Conservation (phyloP, 371 early-diverging fungal species). For the Circinella minor region DNA sequence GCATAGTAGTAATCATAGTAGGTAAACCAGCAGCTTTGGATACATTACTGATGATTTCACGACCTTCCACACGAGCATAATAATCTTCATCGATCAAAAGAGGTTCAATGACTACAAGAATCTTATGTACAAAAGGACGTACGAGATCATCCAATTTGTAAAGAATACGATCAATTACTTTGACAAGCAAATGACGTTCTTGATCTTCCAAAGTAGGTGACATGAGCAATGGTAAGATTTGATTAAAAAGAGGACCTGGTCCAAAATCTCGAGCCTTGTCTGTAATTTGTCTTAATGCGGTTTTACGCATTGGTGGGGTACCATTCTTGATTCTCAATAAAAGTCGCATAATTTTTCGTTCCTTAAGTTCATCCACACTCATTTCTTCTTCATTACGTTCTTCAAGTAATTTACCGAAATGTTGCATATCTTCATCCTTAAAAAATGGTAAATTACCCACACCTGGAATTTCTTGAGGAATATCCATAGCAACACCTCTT, state of each 20-base stretch:
- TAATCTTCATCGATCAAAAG: conserved; percentile 97
- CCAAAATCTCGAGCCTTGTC: conserved; percentile 97
- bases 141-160: conserved; percentile 96
- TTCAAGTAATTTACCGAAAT: conserved; percentile 91
- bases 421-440: conserved; percentile 96
- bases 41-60: conserved; percentile 96
- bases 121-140: conserved; percentile 96
- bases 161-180: conserved; percentile 96
- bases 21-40: conserved; percentile 97
- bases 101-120: conserved; percentile 97
- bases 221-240: conserved; percentile 96
- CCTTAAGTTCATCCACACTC: conserved; percentile 89
- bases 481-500: conserved; percentile 63
- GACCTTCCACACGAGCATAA: conserved; percentile 96
- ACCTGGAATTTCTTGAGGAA: conserved; percentile 90
- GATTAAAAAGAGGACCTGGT: conserved; percentile 94
- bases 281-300: conserved; percentile 91
- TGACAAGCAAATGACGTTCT: conserved; percentile 96
- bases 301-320: conserved; percentile 93
- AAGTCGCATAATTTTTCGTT: conserved; percentile 94
- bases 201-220: conserved; percentile 96
- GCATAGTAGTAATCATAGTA: conserved; percentile 98
- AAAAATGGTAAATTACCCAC: conserved; percentile 91
- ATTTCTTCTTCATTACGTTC: conserved; percentile 85
- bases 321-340: conserved; percentile 98